Evolutionary conservation across 2,329 filamentous ascomycete species (phyloP).

Genomic region (Alternaria gansuensis): DNA sequence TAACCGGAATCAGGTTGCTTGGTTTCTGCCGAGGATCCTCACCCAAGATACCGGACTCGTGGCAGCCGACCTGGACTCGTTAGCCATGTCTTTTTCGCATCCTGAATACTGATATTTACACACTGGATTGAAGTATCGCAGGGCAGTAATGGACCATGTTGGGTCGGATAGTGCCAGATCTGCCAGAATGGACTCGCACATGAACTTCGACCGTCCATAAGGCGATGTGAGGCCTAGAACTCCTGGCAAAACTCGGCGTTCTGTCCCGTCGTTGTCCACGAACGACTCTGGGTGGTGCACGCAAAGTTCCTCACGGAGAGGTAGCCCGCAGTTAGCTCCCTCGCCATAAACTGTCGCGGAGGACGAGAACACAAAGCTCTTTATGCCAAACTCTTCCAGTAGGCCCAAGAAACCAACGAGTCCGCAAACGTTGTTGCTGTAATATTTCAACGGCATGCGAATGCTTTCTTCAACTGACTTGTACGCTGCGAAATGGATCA

Average conservation of each 20-base stretch:
- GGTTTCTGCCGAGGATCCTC: conserved; percentile 70
- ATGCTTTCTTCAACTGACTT: conserved; percentile 73
- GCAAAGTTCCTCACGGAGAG: conserved; percentile 65
- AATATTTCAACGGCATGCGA: conserved; percentile 68
- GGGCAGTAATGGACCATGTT: conserved; percentile 68
- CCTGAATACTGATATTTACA: conserved; percentile 9
- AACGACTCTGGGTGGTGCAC: conserved; percentile 61
- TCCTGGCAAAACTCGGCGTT: conserved; percentile 58
- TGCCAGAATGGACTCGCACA: conserved; percentile 71
- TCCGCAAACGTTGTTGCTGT: conserved; percentile 72
- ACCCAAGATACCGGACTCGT: conserved; percentile 69
- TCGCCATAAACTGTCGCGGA: conserved; percentile 73
- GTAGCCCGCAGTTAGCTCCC: conserved; percentile 55
- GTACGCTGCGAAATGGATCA: conserved; percentile 75
- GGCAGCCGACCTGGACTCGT: conserved; percentile 63
- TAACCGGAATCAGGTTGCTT: conserved; percentile 71
- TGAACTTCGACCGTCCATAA: conserved; percentile 73
- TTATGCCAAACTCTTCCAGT: conserved; percentile 68
- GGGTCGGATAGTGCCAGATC: conserved; percentile 69
- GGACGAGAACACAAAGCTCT: conserved; percentile 73
- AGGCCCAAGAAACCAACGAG: conserved; percentile 67
- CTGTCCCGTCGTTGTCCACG: conserved; percentile 55
- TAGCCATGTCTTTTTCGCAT: conserved; percentile 6
- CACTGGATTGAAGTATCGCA: conserved; percentile 73
- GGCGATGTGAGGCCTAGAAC: conserved; percentile 69